These are phyloP conservation scores for Pelargonium cotyledonis DNA, from an alignment of 441 rosid genomes.

Conservation along the genomic window DNA sequence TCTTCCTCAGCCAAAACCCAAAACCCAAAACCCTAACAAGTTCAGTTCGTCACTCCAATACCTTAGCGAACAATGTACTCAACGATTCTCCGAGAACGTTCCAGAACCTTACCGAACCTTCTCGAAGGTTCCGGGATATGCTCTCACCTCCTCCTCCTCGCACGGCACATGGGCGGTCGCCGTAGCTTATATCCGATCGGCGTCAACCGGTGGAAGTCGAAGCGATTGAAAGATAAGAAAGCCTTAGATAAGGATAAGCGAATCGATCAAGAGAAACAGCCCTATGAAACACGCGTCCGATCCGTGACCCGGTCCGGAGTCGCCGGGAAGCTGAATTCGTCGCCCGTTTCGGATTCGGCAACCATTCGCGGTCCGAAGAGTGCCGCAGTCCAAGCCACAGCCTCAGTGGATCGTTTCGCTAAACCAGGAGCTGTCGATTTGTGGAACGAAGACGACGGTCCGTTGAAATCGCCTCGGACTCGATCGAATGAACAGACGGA, in stretches of 20 bases:
- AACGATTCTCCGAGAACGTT: conserved; percentile 35
- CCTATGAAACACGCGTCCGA: conserved; percentile 71
- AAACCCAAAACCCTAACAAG: conserved; percentile 22
- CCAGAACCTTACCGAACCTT: conserved; percentile 21
- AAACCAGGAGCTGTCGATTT: conserved; percentile 81
- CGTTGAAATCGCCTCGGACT: conserved; percentile 24
- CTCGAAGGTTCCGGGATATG: neutral
- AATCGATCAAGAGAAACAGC: conserved; percentile 86
- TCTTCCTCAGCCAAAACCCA: neutral
- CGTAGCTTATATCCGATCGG: conserved; percentile 94
- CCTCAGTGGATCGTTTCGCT: conserved; percentile 85
- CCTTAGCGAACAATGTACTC: conserved; percentile 34
- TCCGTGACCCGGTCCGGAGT: conserved; percentile 47
- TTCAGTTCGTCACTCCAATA: no score
- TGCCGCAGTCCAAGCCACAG: conserved; percentile 56
- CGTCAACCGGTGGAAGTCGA: conserved; percentile 96
- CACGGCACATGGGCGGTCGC: conserved; percentile 86
- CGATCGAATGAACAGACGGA: neutral
- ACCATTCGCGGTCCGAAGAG: conserved; percentile 41
- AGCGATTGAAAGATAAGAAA: conserved; percentile 88
- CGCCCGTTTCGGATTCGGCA: no score
- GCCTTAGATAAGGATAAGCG: conserved; percentile 80
- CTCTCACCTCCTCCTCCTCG: conserved; percentile 24
- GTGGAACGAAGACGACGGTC: conserved; percentile 87
- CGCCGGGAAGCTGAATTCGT: no score